These are phyloP conservation scores for Termitomyces sp. DNA, from an alignment of 768 basidiomycete species.

Conservation along the genomic window DNA sequence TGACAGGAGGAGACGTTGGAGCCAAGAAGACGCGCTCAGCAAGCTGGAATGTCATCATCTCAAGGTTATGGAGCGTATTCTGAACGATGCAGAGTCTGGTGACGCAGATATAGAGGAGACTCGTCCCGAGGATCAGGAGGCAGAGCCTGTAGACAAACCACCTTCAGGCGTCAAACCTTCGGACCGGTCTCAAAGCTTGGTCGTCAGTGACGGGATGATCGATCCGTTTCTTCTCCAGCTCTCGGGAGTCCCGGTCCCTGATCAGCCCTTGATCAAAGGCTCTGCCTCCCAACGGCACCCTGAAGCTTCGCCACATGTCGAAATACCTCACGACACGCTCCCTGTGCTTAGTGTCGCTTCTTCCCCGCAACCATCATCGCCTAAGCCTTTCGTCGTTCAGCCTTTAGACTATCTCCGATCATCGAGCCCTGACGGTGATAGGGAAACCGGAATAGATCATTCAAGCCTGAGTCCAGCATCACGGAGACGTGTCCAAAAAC, in stretches of 20 bases:
- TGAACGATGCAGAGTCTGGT: slow-evolving; percentile 17
- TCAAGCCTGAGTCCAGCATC: slow-evolving; percentile 42
- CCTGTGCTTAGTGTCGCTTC: slow-evolving; percentile 5
- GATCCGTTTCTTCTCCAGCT: slow-evolving; percentile 13
- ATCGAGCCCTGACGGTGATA: slow-evolving; percentile 13
- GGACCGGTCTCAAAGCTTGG: slow-evolving; percentile 12
- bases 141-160: not conserved
- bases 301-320: slow-evolving; percentile 5
- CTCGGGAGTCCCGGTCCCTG: slow-evolving; percentile 9
- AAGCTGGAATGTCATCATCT: slow-evolving; percentile 24
- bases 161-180: slow-evolving; percentile 5
- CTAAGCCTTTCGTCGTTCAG: slow-evolving; percentile 6
- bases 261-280: not conserved
- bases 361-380: slow-evolving; percentile 5
- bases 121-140: slow-evolving; percentile 19
- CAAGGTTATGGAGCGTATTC: slow-evolving; percentile 25
- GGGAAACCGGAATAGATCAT: slow-evolving; percentile 16
- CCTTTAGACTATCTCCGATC: slow-evolving; percentile 7
- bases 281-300: not conserved
- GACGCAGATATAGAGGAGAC: slow-evolving; percentile 12
- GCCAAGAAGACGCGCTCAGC: slow-evolving; percentile 23
- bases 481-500: slow-evolving; percentile 57
- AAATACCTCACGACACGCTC: slow-evolving; percentile 1
- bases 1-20: slow-evolving; percentile 23
- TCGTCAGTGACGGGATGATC: slow-evolving; percentile 14